phyloP scores from a whole-genome alignment of 2,329 filamentous ascomycete species.

The Neonectria faginata region DNA sequence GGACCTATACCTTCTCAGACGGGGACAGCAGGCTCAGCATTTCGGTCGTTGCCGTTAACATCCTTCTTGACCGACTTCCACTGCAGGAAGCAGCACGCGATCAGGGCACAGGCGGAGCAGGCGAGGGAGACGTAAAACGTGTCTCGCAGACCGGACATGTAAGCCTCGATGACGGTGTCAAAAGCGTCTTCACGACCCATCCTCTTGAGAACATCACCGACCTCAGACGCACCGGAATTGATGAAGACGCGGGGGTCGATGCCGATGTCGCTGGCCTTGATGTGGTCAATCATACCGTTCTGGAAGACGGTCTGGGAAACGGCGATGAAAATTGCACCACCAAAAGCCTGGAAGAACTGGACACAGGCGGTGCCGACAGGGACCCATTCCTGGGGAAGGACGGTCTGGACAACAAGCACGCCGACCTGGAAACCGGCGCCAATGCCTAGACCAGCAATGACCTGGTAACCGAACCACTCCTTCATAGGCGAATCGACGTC shows the following conservation, averaged over 20 bases:
- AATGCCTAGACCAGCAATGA: slow-evolving; percentile 65
- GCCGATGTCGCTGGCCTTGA: slow-evolving; percentile 58
- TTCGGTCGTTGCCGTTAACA: slow-evolving; percentile 43
- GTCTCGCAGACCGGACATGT: slow-evolving; percentile 62
- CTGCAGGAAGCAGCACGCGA: slow-evolving; percentile 57
- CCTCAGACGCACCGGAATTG: slow-evolving; percentile 64
- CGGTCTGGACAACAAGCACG: slow-evolving; percentile 64
- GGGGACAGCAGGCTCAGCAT: slow-evolving; percentile 42
- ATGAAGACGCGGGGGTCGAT: slow-evolving; percentile 63
- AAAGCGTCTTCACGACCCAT: slow-evolving; percentile 57
- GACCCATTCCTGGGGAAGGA: slow-evolving; percentile 60
- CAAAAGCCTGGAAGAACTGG: slow-evolving; percentile 73
- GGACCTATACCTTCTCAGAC: slow-evolving; percentile 30
- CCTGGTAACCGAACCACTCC: slow-evolving; percentile 70
- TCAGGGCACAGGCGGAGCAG: slow-evolving; percentile 59
- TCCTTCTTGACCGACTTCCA: slow-evolving; percentile 67
- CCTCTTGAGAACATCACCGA: slow-evolving; percentile 56
- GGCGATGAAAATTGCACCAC: slow-evolving; percentile 73
- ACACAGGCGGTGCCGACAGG: slow-evolving; percentile 64
- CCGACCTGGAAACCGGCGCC: slow-evolving; percentile 62
- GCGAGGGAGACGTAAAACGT: slow-evolving; percentile 65
- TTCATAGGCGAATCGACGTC: slow-evolving; percentile 57
- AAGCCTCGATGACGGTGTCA: slow-evolving; percentile 59
- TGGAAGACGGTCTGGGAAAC: slow-evolving; percentile 76
- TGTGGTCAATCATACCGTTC: slow-evolving; percentile 68